Evolutionary conservation across 768 basidiomycete genomes (phyloP).

Genomic region (Amyloporia xantha): DNA sequence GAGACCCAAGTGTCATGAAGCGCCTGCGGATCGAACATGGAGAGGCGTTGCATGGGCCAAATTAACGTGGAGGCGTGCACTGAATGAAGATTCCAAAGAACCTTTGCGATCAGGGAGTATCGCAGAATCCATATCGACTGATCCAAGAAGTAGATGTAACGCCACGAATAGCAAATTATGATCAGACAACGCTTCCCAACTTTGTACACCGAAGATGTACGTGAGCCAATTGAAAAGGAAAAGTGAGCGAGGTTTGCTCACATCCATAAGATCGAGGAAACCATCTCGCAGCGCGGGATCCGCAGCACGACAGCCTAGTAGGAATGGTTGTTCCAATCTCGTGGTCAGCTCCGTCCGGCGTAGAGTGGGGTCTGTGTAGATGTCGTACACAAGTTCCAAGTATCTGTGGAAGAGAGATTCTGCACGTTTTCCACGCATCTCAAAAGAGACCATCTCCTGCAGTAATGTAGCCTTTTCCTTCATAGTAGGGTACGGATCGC

Average conservation of each 20-base stretch:
- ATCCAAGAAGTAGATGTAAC: constrained; percentile 81
- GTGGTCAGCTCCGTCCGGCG: constrained; percentile 92
- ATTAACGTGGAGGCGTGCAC: constrained; percentile 45
- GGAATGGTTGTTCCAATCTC: constrained; percentile 87
- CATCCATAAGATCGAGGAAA: constrained; percentile 87
- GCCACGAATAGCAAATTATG: constrained; percentile 94
- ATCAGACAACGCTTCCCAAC: constrained; percentile 89
- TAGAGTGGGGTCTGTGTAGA: constrained; percentile 82
- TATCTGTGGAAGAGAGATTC: constrained; percentile 79
- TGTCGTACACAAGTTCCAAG: constrained; percentile 85
- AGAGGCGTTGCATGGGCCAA: constrained; percentile 73
- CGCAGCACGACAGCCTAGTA: constrained; percentile 83
- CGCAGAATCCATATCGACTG: constrained; percentile 40
- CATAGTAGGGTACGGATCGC: constrained; percentile 83
- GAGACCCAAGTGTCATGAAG: constrained; percentile 86
- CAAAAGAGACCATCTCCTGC: constrained; percentile 82
- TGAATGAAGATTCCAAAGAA: constrained; percentile 25
- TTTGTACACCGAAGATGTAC: constrained; percentile 89
- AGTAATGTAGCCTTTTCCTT: constrained; percentile 92
- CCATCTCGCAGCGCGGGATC: constrained; percentile 72
- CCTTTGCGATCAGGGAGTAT: constrained; percentile 38
- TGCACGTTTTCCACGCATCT: constrained; percentile 71
- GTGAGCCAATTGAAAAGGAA: constrained; percentile 76
- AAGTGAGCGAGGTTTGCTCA: constrained; percentile 79
- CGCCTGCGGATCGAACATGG: constrained; percentile 70